phyloP scores from a whole-genome alignment of 106 monocot species.

The Dioscorea zingiberensis region DNA sequence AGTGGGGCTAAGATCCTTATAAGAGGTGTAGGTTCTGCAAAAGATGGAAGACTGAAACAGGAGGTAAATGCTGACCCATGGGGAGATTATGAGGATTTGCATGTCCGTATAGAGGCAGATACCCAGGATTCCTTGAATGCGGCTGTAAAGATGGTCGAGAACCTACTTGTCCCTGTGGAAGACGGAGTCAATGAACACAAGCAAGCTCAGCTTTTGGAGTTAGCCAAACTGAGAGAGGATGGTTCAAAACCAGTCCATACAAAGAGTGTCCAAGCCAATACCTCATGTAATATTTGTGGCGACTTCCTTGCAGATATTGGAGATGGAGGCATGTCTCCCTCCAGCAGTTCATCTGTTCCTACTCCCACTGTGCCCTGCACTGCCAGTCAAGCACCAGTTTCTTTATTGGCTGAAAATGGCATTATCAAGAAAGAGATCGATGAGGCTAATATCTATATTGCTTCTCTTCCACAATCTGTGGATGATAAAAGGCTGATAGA shows the following conservation, averaged over 20 bases:
- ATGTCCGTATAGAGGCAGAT: conserved; percentile 52
- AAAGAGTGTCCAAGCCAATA: background rate
- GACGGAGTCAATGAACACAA: conserved; percentile 40
- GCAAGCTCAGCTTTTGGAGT: conserved; percentile 51
- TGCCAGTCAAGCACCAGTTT: background rate
- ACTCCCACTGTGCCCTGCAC: background rate
- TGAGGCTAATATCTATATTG: conserved; percentile 31
- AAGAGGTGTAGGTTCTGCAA: conserved; percentile 43
- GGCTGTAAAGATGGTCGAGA: conserved; percentile 58
- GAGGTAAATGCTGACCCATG: conserved; percentile 4
- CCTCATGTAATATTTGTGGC: background rate
- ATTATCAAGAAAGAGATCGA: conserved; percentile 14
- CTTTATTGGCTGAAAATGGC: background rate
- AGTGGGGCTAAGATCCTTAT: conserved; percentile 51
- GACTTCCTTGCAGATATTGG: background rate
- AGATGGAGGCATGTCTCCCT: background rate
- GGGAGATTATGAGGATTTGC: conserved; percentile 43
- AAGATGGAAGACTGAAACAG: background rate
- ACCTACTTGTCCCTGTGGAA: conserved; percentile 51
- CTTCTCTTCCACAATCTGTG: conserved; percentile 41
- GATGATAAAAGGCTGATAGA: conserved; percentile 30
- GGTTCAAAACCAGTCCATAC: background rate
- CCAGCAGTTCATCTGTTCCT: background rate
- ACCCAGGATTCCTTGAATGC: conserved; percentile 48
- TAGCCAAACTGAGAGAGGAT: conserved; percentile 29